Evolutionary conservation across 805 yeast species (phyloP), one percentile per base, ranked within the genome.

Genomic region (Yarrowia deformans): DNA sequence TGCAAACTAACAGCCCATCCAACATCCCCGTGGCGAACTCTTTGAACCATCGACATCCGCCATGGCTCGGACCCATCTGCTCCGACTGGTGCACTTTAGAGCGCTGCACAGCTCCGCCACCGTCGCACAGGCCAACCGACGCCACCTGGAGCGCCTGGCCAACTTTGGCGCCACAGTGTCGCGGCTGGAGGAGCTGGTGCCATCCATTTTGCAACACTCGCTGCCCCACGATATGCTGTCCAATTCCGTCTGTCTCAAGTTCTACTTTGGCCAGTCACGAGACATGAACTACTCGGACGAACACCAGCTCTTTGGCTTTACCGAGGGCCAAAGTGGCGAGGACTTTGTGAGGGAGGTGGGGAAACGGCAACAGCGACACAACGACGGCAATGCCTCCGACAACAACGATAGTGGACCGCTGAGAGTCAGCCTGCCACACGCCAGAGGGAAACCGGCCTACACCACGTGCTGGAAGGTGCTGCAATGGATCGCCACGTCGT

Each of bases 61-160:
- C 39, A 34, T 52, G 60, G 60, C 60, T 3, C 45, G 60, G 45
- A 37, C 60, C 12, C 32, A 6, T n/a, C 23, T 37, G 45, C 60
- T 54, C 43, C 60, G 60, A 19, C 18, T 39, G 60, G 45, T 54
- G 60, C 60, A n/a, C 12, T 54, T 54, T 16, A 13, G 60, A 19
- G 60, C 60, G 34, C 29, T 54, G 16, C 60, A 54, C 60, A 54
- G 45, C 60, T 35, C 60, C 34, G 42, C 60, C 18, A 14, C 29
- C 9, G 34, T 39, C 3, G n/a, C 14, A 2, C 60, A 54, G 45
- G 19, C 43, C 35, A 54, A 39, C 48, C 19, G 63, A 34, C 52
- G 66, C 52, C 66, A 60, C 12, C 52, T 45, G 40, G 66, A 60
- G 39, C 66, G 68, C 3, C 56, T 63, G 68, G 68, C 68, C n/a